phyloP scores from a whole-genome alignment of 352 stramenopile genomes.

The Albugo candida region DNA sequence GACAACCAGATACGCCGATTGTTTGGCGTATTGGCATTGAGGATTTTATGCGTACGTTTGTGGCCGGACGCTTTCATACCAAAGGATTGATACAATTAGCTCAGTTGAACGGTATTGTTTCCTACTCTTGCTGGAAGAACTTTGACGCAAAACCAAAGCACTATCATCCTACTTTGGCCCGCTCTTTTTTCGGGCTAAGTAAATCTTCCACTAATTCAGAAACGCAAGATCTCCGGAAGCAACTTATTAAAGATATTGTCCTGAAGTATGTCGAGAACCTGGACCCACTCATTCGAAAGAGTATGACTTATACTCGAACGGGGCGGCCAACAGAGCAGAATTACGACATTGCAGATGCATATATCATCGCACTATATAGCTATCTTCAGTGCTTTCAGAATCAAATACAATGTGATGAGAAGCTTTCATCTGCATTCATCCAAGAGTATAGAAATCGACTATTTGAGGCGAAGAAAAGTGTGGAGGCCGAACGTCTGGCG shows the following conservation, averaged over 20 bases:
- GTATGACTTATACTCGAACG: constrained; percentile 13
- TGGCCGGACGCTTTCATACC: constrained; percentile 53
- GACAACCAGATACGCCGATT: neutral
- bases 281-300: constrained; percentile 14
- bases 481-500: too few species aligned
- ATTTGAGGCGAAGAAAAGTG: too few species aligned
- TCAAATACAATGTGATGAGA: constrained; percentile 10
- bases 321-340: constrained; percentile 24
- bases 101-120: constrained; percentile 74
- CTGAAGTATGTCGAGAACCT: constrained; percentile 34
- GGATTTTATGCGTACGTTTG: constrained; percentile 73
- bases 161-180: constrained; percentile 55
- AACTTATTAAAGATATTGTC: constrained; percentile 46
- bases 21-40: constrained; percentile 64
- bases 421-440: too few species aligned
- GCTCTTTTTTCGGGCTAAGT: constrained; percentile 23
- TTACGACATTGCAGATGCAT: constrained; percentile 64
- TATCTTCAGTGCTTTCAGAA: constrained; percentile 28
- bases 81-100: constrained; percentile 72
- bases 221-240: constrained; percentile 2
- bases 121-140: constrained; percentile 46
- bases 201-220: constrained; percentile 15
- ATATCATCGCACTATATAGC: constrained; percentile 57
- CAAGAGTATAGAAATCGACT: too few species aligned
- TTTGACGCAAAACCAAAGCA: constrained; percentile 32